phyloP scores from a whole-genome alignment of 768 basidiomycete genomes.

The Termitomyces sp. region DNA sequence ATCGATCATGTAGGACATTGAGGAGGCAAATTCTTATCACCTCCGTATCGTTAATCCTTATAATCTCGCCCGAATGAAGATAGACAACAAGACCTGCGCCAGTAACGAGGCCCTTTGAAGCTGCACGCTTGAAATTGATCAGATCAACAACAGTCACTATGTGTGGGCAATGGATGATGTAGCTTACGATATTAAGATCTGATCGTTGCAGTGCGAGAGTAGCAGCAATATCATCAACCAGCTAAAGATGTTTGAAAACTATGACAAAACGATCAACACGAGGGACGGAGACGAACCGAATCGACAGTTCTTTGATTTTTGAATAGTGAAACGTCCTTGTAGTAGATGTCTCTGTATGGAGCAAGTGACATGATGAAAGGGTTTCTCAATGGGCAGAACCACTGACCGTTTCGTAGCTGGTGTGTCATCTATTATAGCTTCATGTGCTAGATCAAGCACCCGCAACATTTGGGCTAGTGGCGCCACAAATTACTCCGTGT shows the following conservation, averaged over 20 bases:
- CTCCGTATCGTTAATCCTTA: constrained; percentile 57
- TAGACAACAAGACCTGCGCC: constrained; percentile 62
- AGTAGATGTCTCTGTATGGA: constrained; percentile 74
- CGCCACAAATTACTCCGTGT: background rate
- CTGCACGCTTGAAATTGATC: constrained; percentile 60
- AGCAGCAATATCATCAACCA: constrained; percentile 88
- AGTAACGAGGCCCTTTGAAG: constrained; percentile 85
- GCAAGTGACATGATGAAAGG: background rate
- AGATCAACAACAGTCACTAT: background rate
- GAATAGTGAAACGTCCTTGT: constrained; percentile 81
- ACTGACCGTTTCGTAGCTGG: constrained; percentile 64
- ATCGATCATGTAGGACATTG: background rate
- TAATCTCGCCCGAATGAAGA: constrained; percentile 51
- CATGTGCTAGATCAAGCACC: constrained; percentile 68
- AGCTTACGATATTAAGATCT: constrained; percentile 75
- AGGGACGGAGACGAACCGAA: constrained; percentile 43
- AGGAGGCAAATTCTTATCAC: constrained; percentile 30
- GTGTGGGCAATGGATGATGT: background rate
- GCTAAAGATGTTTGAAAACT: constrained; percentile 38
- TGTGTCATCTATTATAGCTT: constrained; percentile 52
- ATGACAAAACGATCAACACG: background rate
- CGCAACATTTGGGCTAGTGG: constrained; percentile 64
- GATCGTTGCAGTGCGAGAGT: constrained; percentile 71
- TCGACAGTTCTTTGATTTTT: constrained; percentile 78
- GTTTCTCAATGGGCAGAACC: constrained; percentile 7